Percentiles rank a stretch among this genome's conserved stretches.
These are phyloP conservation scores for Edaphochlamys debaryana DNA, from an alignment of 139 green algal genomes.

Conservation along the genomic window DNA sequence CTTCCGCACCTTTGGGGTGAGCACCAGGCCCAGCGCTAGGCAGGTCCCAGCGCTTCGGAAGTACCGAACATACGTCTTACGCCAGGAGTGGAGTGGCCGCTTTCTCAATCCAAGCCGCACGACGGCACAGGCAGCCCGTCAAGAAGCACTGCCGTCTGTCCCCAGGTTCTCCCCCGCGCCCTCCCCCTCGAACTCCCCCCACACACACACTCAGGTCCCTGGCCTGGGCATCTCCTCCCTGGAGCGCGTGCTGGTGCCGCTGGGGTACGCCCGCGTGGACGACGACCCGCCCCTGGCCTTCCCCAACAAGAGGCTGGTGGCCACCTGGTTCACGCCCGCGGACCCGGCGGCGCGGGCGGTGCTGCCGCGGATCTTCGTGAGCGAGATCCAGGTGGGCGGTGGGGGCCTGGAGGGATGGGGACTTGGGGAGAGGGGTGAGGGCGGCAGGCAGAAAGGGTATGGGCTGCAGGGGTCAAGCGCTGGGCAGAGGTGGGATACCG, in stretches of 20 bases:
- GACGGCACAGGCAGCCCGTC: too few species aligned
- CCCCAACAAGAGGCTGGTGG: conserved; percentile 52
- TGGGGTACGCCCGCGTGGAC: conserved; percentile 33
- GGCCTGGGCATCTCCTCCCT: conserved; percentile 48
- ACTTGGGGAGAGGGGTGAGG: background rate
- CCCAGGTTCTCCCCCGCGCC: too few species aligned
- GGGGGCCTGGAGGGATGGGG: too few species aligned
- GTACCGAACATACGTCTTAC: too few species aligned
- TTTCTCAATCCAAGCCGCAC: too few species aligned
- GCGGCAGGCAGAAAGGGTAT: background rate
- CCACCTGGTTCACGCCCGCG: conserved; percentile 40
- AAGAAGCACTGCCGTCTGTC: too few species aligned
- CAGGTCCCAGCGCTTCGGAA: too few species aligned
- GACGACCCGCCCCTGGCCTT: conserved; percentile 43
- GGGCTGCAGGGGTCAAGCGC: too few species aligned
- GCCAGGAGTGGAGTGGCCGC: too few species aligned
- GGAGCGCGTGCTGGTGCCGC: conserved; percentile 38
- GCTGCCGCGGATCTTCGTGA: conserved; percentile 42
- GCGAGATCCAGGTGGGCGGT: background rate
- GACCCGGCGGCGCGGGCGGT: background rate
- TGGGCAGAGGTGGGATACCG: too few species aligned
- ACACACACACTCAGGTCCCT: conserved; percentile 41
- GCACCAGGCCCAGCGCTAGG: background rate
- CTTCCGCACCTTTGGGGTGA: conserved; percentile 57
- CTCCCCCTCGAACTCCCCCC: too few species aligned